Evolutionary conservation across 2,329 filamentous ascomycete genomes (phyloP).

Genomic region (Pseudogymnoascus sp.): DNA sequence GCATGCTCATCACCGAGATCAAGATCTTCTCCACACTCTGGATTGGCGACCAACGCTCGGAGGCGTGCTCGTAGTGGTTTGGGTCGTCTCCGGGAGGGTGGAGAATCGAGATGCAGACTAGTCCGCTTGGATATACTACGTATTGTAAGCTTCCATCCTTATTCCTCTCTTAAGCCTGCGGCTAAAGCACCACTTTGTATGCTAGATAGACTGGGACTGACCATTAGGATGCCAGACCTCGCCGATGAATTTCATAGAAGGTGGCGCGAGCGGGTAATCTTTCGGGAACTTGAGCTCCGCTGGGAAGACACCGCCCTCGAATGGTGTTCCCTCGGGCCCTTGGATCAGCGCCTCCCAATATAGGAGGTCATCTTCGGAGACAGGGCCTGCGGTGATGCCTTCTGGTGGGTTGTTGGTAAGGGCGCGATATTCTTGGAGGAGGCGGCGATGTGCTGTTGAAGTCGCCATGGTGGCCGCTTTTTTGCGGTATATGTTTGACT

Average conservation of each 20-base stretch:
- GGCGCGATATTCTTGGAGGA: constrained; percentile 93
- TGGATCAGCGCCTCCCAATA: constrained; percentile 95
- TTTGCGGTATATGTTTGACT: neutral
- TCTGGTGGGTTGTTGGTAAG: constrained; percentile 94
- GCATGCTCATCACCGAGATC: constrained; percentile 96
- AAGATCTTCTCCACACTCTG: constrained; percentile 97
- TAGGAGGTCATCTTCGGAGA: constrained; percentile 91
- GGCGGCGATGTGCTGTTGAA: constrained; percentile 63
- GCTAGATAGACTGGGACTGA: constrained; percentile 32
- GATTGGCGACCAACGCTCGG: constrained; percentile 92
- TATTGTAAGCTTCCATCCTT: neutral
- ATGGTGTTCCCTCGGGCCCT: constrained; percentile 90
- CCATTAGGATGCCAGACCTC: constrained; percentile 97
- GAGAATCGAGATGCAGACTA: constrained; percentile 97
- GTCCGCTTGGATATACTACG: constrained; percentile 79
- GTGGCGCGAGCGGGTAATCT: constrained; percentile 94
- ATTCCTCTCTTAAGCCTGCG: neutral
- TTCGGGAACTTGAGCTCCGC: constrained; percentile 91
- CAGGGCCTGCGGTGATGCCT: constrained; percentile 88
- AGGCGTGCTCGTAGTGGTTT: constrained; percentile 95
- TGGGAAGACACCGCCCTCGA: constrained; percentile 90
- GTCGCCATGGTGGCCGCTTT: constrained; percentile 39
- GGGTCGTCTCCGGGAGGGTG: constrained; percentile 95
- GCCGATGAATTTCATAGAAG: constrained; percentile 89
- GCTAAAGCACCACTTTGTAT: neutral